Evolutionary conservation across 768 basidiomycete species (phyloP), one percentile per base, ranked within the genome.

Genomic region (Trametes elegans): DNA sequence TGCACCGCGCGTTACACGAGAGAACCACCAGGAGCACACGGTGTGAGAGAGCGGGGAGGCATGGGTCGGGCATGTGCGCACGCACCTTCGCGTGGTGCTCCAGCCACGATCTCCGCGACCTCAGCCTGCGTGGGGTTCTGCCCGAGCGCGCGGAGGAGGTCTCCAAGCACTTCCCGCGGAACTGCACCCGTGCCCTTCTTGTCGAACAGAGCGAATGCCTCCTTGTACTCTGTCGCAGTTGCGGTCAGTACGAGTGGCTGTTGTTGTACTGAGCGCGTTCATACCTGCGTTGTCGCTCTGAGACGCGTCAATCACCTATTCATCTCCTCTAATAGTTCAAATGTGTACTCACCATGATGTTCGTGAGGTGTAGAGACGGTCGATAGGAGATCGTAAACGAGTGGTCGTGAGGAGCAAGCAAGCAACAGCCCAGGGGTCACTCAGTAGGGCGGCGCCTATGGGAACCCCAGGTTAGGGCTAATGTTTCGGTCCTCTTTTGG

Each of bases 121-220:
- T 99, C 95, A n/a, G 90, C 87, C 70, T 98, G 97, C 0, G 96
- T 98, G n/a, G 97, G 97, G 70, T 99, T 99, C 76, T 98, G 97
- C 2, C 97, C 97, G 3, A 99, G 76, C 0, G 93, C 93, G 39
- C 97, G 83, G 14, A 99, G 74, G 9, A 99, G 82, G 70, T 98
- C 96, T 8, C 97, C 97, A 1, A 99, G 75, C 0, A 86, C 87
- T 58, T 94, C 90, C 3, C 89, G 76, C 0, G 94, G 89, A 27
- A 99, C 91, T 13, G 88, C 80, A 14, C 94, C 94, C 2, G 88
- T 91, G 32, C 97, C 97, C 62, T 86, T 86, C 77, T 98, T 98
- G 76, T 99, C 97, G 71, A 98, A 98, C 28, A 99, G 84, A 40
- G 97, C 94, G 66, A 98, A 98, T 2, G 95, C 95, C 72, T 98